Evolutionary conservation across 768 basidiomycete genomes (phyloP).

Genomic region (Mycena galopus): DNA sequence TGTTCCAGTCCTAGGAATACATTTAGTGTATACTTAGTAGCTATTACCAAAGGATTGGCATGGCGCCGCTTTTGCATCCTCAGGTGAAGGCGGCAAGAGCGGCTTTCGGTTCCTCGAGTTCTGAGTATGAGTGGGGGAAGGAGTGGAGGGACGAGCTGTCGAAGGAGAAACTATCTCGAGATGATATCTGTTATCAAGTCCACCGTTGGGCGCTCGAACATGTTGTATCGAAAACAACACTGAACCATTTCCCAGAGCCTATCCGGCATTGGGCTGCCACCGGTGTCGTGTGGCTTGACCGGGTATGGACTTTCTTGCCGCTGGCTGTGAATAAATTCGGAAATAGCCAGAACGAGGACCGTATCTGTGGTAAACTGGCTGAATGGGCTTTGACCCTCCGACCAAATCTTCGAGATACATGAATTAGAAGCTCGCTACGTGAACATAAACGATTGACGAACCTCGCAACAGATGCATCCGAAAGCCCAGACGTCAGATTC

Average conservation of each 20-base stretch:
- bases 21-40: too few relatives aligned
- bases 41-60: too few relatives aligned
- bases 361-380: background rate
- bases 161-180: too few relatives aligned
- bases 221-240: background rate
- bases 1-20: too few relatives aligned
- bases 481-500: background rate
- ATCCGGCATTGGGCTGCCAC: background rate
- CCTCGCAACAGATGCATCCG: background rate
- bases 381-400: background rate
- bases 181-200: background rate
- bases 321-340: background rate
- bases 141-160: too few relatives aligned
- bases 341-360: background rate
- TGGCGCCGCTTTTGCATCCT: too few relatives aligned
- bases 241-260: background rate
- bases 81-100: too few relatives aligned
- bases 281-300: background rate
- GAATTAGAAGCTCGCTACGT: background rate
- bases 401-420: background rate
- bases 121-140: too few relatives aligned
- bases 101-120: too few relatives aligned
- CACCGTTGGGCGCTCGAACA: background rate
- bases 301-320: background rate
- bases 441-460: background rate